Base-by-base conservation (phyloP, 345 rosid species). In the Eutrema japonicum region DNA sequence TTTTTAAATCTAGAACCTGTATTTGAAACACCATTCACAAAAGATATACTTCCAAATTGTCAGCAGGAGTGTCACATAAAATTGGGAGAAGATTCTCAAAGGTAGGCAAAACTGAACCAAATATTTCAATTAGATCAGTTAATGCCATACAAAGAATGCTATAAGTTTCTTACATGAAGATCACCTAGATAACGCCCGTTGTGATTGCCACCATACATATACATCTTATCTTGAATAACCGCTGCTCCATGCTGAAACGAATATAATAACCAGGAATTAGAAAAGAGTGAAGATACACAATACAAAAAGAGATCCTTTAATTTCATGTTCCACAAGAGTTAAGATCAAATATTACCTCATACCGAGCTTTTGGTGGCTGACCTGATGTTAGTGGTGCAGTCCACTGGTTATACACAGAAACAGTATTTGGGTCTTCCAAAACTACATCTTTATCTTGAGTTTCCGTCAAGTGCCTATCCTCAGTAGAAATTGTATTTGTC, bases 121-220 rank as follows among this genome's bases (percentile, higher is more conserved):
- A 48, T 49, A 57, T 32, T 32, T 49, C 16, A 4, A 49, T 38
- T 58, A 13, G 16, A 58, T 29, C 10, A 57, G 16, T 26, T 18
- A 38, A 26, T 52, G 32, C 16, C 45, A 16, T 37, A 5, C 43
- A 52, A 52, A 35, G 61, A 58, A 36, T 76, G 47, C 57, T 36
- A 67, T 46, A 7, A 41, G 73, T 51, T 70, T 11, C 96, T 87
- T 83, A 94, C 98, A 80, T 89, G 93, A 69, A 94, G 85, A 82
- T 91, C 97, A 81, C 79, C 86, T 64, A 91, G 89, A 79, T 94
- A 91, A 68, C 93, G 97, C 8, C 98, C 98, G 68, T 94, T 94
- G 80, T 94, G 90, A 80, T 91, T 94, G 77, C 98, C 97, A 66
- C 93, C 98, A 78, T 75, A 87, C 48, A 93, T 56, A 75, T 89